A percentile compares a stretch with the other conserved stretches of the same genome.
Conservation (phyloP, 2,329 filamentous ascomycete species). For the Lomentospora prolificans region DNA sequence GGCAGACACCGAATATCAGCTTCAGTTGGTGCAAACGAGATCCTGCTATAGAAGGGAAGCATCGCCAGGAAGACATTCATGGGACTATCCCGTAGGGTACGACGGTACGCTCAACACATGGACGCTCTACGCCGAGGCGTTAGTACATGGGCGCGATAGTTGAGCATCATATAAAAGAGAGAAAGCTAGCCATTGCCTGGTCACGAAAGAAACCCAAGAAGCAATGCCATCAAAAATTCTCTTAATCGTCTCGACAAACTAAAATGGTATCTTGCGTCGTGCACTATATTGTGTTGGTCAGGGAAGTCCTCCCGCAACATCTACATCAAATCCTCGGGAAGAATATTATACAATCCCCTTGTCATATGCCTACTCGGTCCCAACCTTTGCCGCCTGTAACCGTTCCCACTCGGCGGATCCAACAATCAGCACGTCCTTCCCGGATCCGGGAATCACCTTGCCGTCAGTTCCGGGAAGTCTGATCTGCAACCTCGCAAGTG, state of each 20-base stretch:
- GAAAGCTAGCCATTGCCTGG: not conserved
- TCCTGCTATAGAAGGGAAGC: no score
- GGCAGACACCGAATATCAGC: no score
- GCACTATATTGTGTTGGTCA: not conserved
- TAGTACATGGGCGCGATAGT: no score
- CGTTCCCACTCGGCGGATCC: conserved; percentile 47
- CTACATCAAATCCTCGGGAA: conserved; percentile 5
- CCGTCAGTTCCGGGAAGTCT: conserved; percentile 35
- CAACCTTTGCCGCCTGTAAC: conserved; percentile 33
- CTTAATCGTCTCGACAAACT: not conserved
- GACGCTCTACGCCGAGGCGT: no score
- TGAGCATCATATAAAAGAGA: no score
- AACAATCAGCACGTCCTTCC: conserved; percentile 38
- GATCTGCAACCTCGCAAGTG: conserved; percentile 40
- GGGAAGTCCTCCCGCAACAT: not conserved
- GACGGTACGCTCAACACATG: no score
- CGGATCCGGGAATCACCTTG: conserved; percentile 29
- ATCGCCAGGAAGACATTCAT: no score
- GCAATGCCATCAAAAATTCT: conserved; percentile 7
- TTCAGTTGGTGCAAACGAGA: no score
- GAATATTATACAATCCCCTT: no score
- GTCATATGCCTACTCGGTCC: no score
- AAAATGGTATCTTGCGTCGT: conserved; percentile 7
- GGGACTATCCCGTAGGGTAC: no score
- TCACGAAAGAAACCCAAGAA: not conserved